phyloP scores from a whole-genome alignment of 352 stramenopile species.

The Pythium utonaiense region DNA sequence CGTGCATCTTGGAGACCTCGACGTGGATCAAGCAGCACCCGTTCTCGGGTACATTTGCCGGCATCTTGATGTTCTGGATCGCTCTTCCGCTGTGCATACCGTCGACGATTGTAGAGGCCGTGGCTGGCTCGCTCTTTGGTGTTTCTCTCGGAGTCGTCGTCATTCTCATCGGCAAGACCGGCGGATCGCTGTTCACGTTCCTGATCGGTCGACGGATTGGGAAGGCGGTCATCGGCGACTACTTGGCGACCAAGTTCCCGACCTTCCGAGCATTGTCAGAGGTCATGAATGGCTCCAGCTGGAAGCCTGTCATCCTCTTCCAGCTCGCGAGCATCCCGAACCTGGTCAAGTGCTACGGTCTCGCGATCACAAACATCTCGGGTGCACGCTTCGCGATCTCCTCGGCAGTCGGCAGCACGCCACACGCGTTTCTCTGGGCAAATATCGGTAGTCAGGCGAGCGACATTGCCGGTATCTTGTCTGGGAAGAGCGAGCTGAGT shows the following conservation, averaged over 20 bases:
- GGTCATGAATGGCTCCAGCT: conserved; percentile 58
- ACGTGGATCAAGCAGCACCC: conserved; percentile 51
- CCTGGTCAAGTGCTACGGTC: conserved; percentile 75
- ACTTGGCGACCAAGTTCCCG: conserved; percentile 55
- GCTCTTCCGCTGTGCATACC: conserved; percentile 69
- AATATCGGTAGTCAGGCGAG: conserved; percentile 66
- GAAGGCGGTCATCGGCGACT: conserved; percentile 56
- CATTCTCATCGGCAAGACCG: conserved; percentile 64
- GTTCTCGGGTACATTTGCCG: conserved; percentile 44
- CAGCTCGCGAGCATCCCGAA: conserved; percentile 79
- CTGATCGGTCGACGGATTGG: conserved; percentile 49
- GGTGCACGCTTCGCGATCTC: conserved; percentile 52
- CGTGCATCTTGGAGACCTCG: conserved; percentile 35
- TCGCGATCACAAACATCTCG: conserved; percentile 70
- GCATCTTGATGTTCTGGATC: conserved; percentile 55
- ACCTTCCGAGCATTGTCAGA: conserved; percentile 66
- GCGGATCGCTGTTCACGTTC: conserved; percentile 66
- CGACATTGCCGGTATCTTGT: conserved; percentile 59
- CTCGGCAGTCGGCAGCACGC: conserved; percentile 45
- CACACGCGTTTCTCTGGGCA: conserved; percentile 66
- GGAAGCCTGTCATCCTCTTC: conserved; percentile 76
- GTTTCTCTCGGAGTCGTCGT: conserved; percentile 46
- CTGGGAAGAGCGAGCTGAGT: conserved; percentile 47
- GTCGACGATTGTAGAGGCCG: conserved; percentile 59
- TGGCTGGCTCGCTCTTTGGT: conserved; percentile 65